Base-by-base conservation (phyloP, 176 grass and related monocot genomes). In the Leersia perrieri region DNA sequence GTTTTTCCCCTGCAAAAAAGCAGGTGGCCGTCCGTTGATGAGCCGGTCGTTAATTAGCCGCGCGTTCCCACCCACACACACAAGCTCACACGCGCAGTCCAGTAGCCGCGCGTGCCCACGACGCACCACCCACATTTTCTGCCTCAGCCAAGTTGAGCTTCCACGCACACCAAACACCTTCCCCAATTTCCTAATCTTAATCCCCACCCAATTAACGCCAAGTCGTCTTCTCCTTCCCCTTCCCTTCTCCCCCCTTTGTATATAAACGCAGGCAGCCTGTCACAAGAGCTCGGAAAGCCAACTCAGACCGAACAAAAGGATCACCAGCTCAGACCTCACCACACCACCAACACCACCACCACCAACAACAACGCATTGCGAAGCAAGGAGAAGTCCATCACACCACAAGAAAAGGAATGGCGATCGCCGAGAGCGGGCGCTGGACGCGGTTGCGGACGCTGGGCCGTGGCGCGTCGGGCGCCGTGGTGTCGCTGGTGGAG, bases 401-500 rank as follows among this genome's bases (percentile, higher is more conserved):
- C 33, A 47, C 6, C 36, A 30, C 16, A 9, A 51, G 9, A 36
- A 1, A 18, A 31, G 26, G 33, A 79, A 85, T 89, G 83, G 66
- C 41, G 70, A 73, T 32, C 11, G 65, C 42, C 44, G 42, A 73
- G 65, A 85, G 22, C 42, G 73, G 83, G 29, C 34, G 31, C 20
- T 94, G 89, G 94, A 70, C 23, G 53, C 27, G 61, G 28, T 81
- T 92, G 29, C 86, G 69, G 5, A 74, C 63, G 13, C 62, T 97
- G 7, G 94, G 94, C 70, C 72, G 76, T 30, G 94, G 94, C 69
- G 84, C 94, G 33, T 94, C 84, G 25, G 88, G 88, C 16, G 91
- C 94, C 61, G 80, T 73, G 31, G 94, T 97, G 3, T 86, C 73
- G 6, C 79, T 97, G 15, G 94, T 89, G 8, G 74, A 71, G 1